phyloP scores from a whole-genome alignment of 495 filamentous ascomycete genomes.

The Penicillium ochrochloron region DNA sequence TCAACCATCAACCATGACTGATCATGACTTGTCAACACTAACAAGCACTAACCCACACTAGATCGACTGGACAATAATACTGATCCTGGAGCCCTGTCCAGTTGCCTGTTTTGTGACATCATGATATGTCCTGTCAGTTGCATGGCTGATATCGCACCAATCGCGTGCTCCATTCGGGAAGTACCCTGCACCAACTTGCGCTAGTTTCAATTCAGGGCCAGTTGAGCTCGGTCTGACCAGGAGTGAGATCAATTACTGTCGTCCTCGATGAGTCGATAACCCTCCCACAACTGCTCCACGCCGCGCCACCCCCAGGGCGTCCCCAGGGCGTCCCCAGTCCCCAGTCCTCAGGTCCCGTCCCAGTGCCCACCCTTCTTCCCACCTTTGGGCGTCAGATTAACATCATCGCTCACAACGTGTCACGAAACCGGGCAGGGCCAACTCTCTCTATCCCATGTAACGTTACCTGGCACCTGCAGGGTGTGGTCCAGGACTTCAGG shows the following conservation, averaged over 20 bases:
- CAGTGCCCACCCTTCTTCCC: neutral
- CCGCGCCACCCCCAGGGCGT: neutral
- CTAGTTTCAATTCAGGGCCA: slow-evolving; percentile 10
- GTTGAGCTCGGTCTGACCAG: neutral
- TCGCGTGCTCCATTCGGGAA: slow-evolving; percentile 12
- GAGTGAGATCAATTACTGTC: neutral
- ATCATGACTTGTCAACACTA: neutral
- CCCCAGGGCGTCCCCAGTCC: no score
- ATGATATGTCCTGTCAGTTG: slow-evolving; percentile 12
- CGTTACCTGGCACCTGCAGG: slow-evolving; percentile 33
- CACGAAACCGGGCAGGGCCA: slow-evolving; percentile 1
- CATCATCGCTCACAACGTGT: slow-evolving; percentile 3
- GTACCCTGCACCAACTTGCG: slow-evolving; percentile 14
- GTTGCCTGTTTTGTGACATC: slow-evolving; percentile 18
- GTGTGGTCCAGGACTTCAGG: slow-evolving; percentile 2
- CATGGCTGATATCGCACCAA: slow-evolving; percentile 21
- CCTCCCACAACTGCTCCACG: neutral
- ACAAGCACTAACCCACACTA: neutral
- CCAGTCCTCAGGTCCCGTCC: neutral
- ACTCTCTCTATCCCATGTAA: slow-evolving; percentile 28
- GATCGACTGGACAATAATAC: slow-evolving; percentile 4
- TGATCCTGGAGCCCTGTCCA: neutral
- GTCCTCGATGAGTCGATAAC: neutral
- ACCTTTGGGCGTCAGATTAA: slow-evolving; percentile 8
- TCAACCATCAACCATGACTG: neutral